A percentile compares a stretch with the other conserved stretches of the same genome.
Conservation (phyloP, 441 rosid species). For the Raphanus hybrid region DNA sequence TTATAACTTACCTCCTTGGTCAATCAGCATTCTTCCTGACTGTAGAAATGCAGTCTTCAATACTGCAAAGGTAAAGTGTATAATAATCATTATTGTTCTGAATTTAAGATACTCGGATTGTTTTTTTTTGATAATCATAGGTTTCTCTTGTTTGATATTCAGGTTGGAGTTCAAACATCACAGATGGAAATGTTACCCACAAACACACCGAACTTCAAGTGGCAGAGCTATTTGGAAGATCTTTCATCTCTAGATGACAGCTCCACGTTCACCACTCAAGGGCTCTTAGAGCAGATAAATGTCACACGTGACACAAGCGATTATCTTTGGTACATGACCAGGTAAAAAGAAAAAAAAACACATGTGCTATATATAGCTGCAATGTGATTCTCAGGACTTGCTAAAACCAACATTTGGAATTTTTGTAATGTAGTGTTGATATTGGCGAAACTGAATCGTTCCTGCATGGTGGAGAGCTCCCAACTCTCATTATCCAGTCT, state of each 20-base stretch:
- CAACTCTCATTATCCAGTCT: constrained; percentile 83
- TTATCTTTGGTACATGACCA: constrained; percentile 93
- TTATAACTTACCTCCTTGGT: constrained; percentile 97
- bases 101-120: too few relatives aligned
- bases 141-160: constrained; percentile 9
- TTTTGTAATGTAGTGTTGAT: constrained; percentile 62
- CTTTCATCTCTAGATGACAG: constrained; percentile 71
- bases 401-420: constrained; percentile 13
- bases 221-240: constrained; percentile 93
- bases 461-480: constrained; percentile 86
- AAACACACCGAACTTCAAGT: constrained; percentile 55
- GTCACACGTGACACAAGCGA: constrained; percentile 94
- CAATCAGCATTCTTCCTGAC: constrained; percentile 96
- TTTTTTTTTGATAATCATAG: neutral
- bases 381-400: neutral
- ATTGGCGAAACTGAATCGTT: constrained; percentile 79
- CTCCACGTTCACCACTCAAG: constrained; percentile 63
- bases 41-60: constrained; percentile 94
- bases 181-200: constrained; percentile 90
- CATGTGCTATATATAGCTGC: neutral
- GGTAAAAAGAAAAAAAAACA: constrained; percentile 48
- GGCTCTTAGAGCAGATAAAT: constrained; percentile 96
- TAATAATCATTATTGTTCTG: neutral
- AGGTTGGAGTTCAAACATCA: constrained; percentile 98
- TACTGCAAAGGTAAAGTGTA: constrained; percentile 81